These are phyloP conservation scores for Pythium graminicola DNA, from an alignment of 352 stramenopile species.

Conservation along the genomic window DNA sequence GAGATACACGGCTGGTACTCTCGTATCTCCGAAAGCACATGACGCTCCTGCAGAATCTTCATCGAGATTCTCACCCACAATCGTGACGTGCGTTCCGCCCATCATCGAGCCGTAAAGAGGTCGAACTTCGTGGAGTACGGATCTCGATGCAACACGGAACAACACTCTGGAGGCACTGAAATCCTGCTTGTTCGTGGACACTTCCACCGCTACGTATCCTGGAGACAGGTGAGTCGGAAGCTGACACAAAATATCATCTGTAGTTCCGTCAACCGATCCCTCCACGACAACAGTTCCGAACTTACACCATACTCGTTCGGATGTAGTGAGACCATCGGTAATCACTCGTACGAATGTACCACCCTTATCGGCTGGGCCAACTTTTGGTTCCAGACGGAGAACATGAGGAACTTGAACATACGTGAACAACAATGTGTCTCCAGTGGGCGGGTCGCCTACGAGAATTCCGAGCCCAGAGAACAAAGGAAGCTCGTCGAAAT, in stretches of 20 bases:
- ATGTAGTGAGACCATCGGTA: not conserved
- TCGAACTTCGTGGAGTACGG: constrained; percentile 36
- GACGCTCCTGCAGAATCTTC: constrained; percentile 9
- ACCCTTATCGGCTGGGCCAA: constrained; percentile 4
- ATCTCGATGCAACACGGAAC: constrained; percentile 38
- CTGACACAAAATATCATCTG: not conserved
- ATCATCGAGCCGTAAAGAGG: constrained; percentile 34
- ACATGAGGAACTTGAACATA: constrained; percentile 8
- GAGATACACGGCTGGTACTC: constrained; percentile 21
- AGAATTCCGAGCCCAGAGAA: not conserved
- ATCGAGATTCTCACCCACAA: constrained; percentile 27
- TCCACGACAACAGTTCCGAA: constrained; percentile 12
- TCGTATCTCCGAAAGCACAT: constrained; percentile 30
- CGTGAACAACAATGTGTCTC: constrained; percentile 7
- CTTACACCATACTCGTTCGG: constrained; percentile 13
- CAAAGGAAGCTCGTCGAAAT: constrained; percentile 1
- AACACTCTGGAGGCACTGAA: constrained; percentile 79
- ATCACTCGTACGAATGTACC: constrained; percentile 8
- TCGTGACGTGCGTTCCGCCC: constrained; percentile 35
- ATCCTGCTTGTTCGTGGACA: constrained; percentile 90
- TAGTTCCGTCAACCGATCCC: not conserved
- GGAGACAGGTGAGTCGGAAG: not conserved
- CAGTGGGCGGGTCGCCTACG: not conserved
- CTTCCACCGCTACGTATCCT: constrained; percentile 59
- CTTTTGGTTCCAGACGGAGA: not conserved